These are phyloP conservation scores for Clavispora fructus DNA, from an alignment of 805 yeast genomes.

Conservation along the genomic window DNA sequence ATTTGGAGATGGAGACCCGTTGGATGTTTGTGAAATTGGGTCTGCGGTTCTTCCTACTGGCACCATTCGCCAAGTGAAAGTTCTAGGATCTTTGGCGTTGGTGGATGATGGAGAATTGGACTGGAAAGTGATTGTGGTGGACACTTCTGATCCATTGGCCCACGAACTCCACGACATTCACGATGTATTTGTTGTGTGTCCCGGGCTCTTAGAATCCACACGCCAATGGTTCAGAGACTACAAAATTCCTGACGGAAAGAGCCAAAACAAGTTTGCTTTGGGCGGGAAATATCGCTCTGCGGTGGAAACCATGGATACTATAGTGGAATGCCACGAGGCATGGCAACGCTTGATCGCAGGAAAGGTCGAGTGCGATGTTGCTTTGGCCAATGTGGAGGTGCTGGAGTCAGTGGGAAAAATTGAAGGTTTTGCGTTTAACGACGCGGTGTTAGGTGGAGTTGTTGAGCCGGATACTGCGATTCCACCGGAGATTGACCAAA, in stretches of 20 bases:
- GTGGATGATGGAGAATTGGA: slow-evolving; percentile 90
- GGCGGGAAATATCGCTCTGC: slow-evolving; percentile 86
- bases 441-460: slow-evolving; percentile 7
- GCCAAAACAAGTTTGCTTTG: slow-evolving; percentile 95
- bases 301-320: slow-evolving; percentile 78
- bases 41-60: slow-evolving; percentile 61
- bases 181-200: slow-evolving; percentile 85
- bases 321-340: slow-evolving; percentile 76
- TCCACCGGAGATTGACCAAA: slow-evolving; percentile 5
- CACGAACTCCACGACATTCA: slow-evolving; percentile 81
- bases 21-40: slow-evolving; percentile 92
- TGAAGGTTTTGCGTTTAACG: slow-evolving; percentile 8
- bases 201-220: slow-evolving; percentile 89
- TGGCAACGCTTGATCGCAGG: slow-evolving; percentile 77
- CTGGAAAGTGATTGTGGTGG: slow-evolving; percentile 90
- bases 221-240: slow-evolving; percentile 98
- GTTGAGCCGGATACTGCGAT: slow-evolving; percentile 11
- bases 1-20: slow-evolving; percentile 89
- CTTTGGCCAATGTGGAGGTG: slow-evolving; percentile 8
- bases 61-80: slow-evolving; percentile 81
- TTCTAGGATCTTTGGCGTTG: slow-evolving; percentile 89
- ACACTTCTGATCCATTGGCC: slow-evolving; percentile 80
- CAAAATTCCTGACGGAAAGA: slow-evolving; percentile 97
- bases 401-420: slow-evolving; percentile 6
- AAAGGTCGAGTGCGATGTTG: slow-evolving; percentile 29